Base-by-base conservation (phyloP, 2,329 filamentous ascomycete species). In the Beauveria australis region DNA sequence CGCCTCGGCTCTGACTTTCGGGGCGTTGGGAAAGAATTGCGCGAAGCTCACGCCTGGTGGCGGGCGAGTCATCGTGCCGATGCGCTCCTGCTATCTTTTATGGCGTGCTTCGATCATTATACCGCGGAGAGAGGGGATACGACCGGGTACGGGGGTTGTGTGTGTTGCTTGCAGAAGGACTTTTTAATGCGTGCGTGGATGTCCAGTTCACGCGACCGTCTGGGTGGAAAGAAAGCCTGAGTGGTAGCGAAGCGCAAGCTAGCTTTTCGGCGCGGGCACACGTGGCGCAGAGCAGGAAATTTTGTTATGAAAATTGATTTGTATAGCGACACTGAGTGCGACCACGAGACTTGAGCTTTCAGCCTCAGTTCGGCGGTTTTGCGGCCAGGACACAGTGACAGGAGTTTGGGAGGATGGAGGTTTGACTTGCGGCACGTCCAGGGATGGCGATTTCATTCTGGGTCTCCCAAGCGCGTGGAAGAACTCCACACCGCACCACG, bases 1-100 rank as follows among this genome's bases (percentile, higher is more conserved):
- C 57, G 74, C 75, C 66, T 76, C 77, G 63, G 74, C 74, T 73
- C 77, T 84, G 78, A 81, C 79, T 73, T 81, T 86, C 67, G 89
- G 89, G 71, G 89, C 89, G 72, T 88, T 85, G 67, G 89, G 89
- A 76, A 92, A 92, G 82, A 91, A 94, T 78, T 92, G 86, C 77
- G 88, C 89, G 81, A 92, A 92, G 78, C 87, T 87, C 79, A 88
- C 87, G 75, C 80, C 79, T 64, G 83, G 81, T 70, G 86, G 81
- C 73, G 87, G 84, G 80, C 89, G 90, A 85, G 90, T 90, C 88
- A 89, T 90, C 78, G 78, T 86, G 80, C 76, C 72, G 72, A 74
- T 75, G 73, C 72, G 74, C 74, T 74, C 75, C 74, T 76, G 77
- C 75, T 79, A 79, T 77, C 76, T 75, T 73, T 76, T 72, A 76